phyloP scores from a whole-genome alignment of 2,329 filamentous ascomycete genomes.

The Colletotrichum eleusines region DNA sequence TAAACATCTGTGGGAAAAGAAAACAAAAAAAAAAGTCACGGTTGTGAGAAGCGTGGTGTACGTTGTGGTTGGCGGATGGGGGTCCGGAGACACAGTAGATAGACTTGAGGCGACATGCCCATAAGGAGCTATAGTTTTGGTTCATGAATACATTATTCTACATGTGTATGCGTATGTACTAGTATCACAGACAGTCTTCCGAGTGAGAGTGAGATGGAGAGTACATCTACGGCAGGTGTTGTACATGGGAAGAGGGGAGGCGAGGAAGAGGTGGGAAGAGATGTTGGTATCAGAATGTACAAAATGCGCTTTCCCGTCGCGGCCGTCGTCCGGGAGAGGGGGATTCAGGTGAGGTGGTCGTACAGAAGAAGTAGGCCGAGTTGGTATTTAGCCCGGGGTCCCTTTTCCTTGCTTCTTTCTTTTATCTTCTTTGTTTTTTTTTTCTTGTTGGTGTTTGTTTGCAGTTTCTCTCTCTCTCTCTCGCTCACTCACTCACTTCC shows the following conservation, averaged over 20 bases:
- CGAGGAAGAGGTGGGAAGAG: neutral
- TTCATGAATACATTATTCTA: slow-evolving; percentile 40
- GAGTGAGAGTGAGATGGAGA: neutral
- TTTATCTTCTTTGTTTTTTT: slow-evolving; percentile 6
- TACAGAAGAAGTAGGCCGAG: neutral
- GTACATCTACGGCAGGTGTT: slow-evolving; percentile 16
- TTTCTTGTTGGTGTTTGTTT: slow-evolving; percentile 45
- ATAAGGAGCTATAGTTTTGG: neutral
- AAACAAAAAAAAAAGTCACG: too few species aligned
- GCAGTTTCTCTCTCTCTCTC: slow-evolving; percentile 42
- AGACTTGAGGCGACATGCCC: neutral
- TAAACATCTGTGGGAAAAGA: neutral
- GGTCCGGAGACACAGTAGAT: neutral
- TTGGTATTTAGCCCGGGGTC: too few species aligned
- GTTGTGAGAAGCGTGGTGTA: neutral
- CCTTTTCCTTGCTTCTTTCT: neutral
- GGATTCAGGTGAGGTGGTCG: neutral
- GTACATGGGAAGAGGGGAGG: slow-evolving; percentile 11
- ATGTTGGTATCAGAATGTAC: slow-evolving; percentile 27
- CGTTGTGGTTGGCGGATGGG: neutral
- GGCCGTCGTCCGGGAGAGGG: neutral
- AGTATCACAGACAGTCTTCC: neutral
- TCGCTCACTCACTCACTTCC: slow-evolving; percentile 28
- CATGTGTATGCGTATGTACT: neutral
- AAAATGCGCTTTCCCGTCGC: neutral